Evolutionary conservation across 2,329 filamentous ascomycete genomes (phyloP).

Genomic region (Paraconiothyrium sp.): DNA sequence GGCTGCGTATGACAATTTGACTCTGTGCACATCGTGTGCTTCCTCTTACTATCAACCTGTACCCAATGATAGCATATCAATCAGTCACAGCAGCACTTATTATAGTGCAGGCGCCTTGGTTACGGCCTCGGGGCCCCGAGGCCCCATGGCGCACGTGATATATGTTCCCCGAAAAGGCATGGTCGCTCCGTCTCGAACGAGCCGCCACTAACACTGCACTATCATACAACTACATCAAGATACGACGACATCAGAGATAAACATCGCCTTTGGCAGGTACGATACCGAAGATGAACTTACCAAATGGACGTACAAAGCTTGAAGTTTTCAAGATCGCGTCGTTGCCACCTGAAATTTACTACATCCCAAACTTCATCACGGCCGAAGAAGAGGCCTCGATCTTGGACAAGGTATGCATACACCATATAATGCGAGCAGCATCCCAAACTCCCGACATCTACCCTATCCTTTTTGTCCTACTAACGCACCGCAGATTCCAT

Average conservation of each 20-base stretch:
- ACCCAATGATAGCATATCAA: too few relatives aligned
- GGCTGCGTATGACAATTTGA: neutral
- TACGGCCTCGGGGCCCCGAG: too few relatives aligned
- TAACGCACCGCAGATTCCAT: conserved; percentile 51
- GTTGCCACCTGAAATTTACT: conserved; percentile 76
- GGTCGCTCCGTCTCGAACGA: neutral
- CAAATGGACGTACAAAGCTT: conserved; percentile 8
- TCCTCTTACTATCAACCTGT: neutral
- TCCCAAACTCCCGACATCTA: neutral
- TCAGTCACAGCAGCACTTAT: too few relatives aligned
- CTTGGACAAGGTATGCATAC: conserved; percentile 69
- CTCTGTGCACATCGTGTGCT: neutral
- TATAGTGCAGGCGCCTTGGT: too few relatives aligned
- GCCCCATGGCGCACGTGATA: too few relatives aligned
- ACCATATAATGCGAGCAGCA: neutral
- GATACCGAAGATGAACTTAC: neutral
- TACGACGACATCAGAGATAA: neutral
- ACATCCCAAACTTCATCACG: conserved; percentile 86
- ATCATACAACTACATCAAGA: neutral
- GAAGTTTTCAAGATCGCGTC: conserved; percentile 54
- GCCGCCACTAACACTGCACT: neutral
- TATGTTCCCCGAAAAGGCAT: neutral
- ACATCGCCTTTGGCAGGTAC: neutral
- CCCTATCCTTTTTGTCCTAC: neutral
- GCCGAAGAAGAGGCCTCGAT: conserved; percentile 76